Percentiles rank a stretch among this genome's conserved stretches.
Conservation (phyloP, 2,329 filamentous ascomycete genomes). For the Epichloe baconii region DNA sequence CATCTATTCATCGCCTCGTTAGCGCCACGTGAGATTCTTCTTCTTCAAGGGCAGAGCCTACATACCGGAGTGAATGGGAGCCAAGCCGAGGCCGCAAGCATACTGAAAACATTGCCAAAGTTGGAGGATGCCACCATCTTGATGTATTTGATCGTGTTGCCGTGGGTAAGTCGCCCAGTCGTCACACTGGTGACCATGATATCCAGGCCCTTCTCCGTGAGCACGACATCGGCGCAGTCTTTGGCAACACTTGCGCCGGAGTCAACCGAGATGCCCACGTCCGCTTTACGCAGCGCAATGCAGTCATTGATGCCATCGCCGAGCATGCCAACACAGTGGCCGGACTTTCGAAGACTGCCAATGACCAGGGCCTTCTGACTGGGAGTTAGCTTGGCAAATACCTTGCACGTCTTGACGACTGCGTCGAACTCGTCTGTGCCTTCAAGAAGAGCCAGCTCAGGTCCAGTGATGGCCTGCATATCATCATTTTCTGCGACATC, state of each 20-base stretch:
- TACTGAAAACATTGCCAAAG: constrained; percentile 18
- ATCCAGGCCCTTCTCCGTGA: constrained; percentile 17
- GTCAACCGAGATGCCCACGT: constrained; percentile 18
- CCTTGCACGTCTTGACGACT: constrained; percentile 12
- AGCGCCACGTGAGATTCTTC: not conserved
- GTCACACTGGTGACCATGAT: constrained; percentile 15
- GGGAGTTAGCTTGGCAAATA: constrained; percentile 17
- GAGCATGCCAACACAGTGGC: constrained; percentile 17
- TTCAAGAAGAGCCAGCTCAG: constrained; percentile 11
- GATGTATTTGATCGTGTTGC: constrained; percentile 19
- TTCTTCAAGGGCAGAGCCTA: not conserved
- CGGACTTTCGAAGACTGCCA: constrained; percentile 11
- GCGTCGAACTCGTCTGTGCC: constrained; percentile 10
- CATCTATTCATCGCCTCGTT: constrained; percentile 8
- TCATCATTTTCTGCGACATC: constrained; percentile 9
- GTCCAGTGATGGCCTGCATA: constrained; percentile 13
- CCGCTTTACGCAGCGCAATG: constrained; percentile 14
- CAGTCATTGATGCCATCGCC: constrained; percentile 20
- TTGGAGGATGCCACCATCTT: constrained; percentile 20
- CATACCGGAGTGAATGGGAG: constrained; percentile 13
- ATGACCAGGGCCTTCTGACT: constrained; percentile 16
- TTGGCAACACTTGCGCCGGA: constrained; percentile 17
- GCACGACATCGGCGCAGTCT: constrained; percentile 17
- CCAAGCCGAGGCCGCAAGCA: constrained; percentile 16
- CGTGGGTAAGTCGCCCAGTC: constrained; percentile 14